Evolutionary conservation across 2,329 filamentous ascomycete genomes (phyloP), one percentile per base, ranked within the genome.

Genomic region (Escovopsis sp.): DNA sequence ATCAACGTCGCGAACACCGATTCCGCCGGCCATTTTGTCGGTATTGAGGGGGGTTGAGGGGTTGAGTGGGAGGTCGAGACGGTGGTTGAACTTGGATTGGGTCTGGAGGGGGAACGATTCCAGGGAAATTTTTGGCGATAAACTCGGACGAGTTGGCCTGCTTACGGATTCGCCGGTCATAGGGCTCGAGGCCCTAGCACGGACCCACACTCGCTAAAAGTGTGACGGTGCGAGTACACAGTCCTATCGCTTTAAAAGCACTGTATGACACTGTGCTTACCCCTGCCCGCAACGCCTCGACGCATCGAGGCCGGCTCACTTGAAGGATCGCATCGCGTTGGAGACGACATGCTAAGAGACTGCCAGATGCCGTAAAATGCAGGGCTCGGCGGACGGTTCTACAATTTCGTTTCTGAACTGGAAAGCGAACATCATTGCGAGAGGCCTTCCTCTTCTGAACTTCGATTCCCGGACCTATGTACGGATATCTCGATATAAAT

Each of bases 1-100:
- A 76, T 84, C 81, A 66, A 88, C 83, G 72, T 88, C 84, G 71
- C 83, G 82, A 70, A 89, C 84, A 59, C 72, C 76, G 65, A 85
- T 74, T 68, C 82, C 84, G 68, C 81, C 76, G 64, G 71, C 69
- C 84, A 88, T 88, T 66, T 73, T 86, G 71, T 71, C 72, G 73
- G 72, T 76, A 54, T 58, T 63, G 54, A 51, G 51, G 53, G 36
- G 45, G 43, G 39, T 44, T 47, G 47, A 42, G 40, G 50, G 43
- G 44, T 35, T 46, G 43, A 41, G 42, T 49, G 48, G 45, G 48
- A 47, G 38, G 40, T 50, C 53, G 50, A 55, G 53, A 43, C 51
- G 53, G 53, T 56, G 54, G 51, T 52, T 55, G 53, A 44, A 50
- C 49, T 47, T 53, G 53, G 57, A 48, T 43, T 43, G 41, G 48